phyloP scores from a whole-genome alignment of 1,284 basidiomycete species.

The Veloboletus limbatus region DNA sequence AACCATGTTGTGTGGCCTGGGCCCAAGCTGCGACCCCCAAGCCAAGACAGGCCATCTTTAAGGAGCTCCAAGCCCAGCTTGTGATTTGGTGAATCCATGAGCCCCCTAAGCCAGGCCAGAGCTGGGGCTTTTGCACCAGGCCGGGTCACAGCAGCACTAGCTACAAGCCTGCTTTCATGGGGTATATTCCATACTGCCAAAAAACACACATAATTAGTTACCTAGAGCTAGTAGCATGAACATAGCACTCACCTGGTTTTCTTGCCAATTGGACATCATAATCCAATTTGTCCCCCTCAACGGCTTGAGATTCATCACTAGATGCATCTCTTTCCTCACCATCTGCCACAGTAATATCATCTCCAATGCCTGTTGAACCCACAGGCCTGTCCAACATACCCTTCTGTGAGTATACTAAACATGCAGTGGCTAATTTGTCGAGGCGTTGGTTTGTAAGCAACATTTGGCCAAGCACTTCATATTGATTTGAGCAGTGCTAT shows the following conservation, averaged over 20 bases:
- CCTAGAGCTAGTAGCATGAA: neutral
- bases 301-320: neutral
- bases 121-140: no score
- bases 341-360: no score
- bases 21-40: no score
- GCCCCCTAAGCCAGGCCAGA: no score
- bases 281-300: neutral
- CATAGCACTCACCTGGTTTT: neutral
- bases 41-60: no score
- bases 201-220: neutral
- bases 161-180: neutral
- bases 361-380: no score
- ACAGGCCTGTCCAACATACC: conserved; percentile 6
- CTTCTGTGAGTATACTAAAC: neutral
- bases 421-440: conserved; percentile 5
- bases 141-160: no score
- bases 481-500: conserved; percentile 20
- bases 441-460: conserved; percentile 13
- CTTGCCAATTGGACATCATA: conserved; percentile 1
- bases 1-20: no score
- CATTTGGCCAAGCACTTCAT: conserved; percentile 24
- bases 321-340: no score
- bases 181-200: neutral
- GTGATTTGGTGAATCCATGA: no score
- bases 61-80: no score